These are phyloP conservation scores for Huntiella decipiens DNA, from an alignment of 2,329 filamentous ascomycete species.

Conservation along the genomic window DNA sequence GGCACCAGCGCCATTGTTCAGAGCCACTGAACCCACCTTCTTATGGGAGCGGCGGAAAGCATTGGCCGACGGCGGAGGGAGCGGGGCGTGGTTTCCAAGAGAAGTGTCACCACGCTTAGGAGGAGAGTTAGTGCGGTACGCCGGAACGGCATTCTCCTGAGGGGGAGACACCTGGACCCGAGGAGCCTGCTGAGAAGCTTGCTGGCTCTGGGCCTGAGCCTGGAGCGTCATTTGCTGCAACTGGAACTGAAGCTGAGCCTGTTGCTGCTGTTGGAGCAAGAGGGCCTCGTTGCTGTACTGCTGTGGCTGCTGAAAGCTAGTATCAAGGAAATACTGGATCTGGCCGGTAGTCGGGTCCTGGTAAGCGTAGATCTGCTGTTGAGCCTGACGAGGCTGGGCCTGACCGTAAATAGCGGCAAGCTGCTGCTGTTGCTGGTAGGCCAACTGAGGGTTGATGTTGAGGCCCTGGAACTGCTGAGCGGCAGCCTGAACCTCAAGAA, in stretches of 20 bases:
- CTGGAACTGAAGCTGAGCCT: constrained; percentile 23
- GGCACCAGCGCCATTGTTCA: constrained; percentile 25
- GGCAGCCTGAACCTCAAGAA: constrained; percentile 64
- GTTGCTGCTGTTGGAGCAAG: constrained; percentile 24
- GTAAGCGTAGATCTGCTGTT: constrained; percentile 35
- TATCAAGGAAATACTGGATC: constrained; percentile 62
- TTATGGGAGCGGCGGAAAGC: constrained; percentile 89
- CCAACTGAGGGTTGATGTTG: constrained; percentile 41
- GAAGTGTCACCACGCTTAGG: constrained; percentile 51
- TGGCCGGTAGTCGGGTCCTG: constrained; percentile 78
- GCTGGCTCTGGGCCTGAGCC: constrained; percentile 14
- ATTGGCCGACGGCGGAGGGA: constrained; percentile 75
- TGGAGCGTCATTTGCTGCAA: constrained; percentile 23
- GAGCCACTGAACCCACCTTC: constrained; percentile 60
- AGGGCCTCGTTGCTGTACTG: constrained; percentile 15
- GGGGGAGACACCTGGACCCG: constrained; percentile 71
- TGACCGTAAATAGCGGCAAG: constrained; percentile 19
- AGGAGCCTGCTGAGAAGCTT: constrained; percentile 22
- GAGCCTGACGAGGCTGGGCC: constrained; percentile 21
- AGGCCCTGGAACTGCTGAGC: constrained; percentile 68
- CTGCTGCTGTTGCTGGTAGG: constrained; percentile 28
- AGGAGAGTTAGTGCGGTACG: constrained; percentile 44
- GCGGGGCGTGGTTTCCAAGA: constrained; percentile 39
- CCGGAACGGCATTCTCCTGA: constrained; percentile 33
- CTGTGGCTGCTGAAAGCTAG: constrained; percentile 28